Evolutionary conservation across 768 basidiomycete species (phyloP).

Genomic region (Trametes cinnabarina): DNA sequence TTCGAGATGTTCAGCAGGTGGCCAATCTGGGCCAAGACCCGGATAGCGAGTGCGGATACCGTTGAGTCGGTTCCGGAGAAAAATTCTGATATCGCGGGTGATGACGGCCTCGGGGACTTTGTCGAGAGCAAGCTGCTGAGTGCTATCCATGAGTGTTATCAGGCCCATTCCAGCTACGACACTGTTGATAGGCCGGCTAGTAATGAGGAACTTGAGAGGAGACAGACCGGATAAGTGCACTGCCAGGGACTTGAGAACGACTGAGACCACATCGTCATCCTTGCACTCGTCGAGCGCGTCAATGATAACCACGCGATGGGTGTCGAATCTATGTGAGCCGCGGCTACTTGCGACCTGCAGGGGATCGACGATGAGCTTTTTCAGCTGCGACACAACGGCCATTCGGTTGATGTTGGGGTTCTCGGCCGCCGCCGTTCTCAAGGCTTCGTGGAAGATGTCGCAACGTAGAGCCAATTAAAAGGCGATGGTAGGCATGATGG

Average conservation of each 20-base stretch:
- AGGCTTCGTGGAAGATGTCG: neutral
- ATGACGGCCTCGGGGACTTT: neutral
- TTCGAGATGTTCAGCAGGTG: neutral
- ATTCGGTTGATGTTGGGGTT: neutral
- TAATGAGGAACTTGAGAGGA: conserved; percentile 17
- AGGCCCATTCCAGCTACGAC: neutral
- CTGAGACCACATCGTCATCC: conserved; percentile 1
- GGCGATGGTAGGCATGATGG: conserved; percentile 16
- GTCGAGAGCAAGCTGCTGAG: neutral
- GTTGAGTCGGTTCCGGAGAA: neutral
- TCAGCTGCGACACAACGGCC: neutral
- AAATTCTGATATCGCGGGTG: neutral
- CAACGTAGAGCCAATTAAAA: conserved; percentile 2
- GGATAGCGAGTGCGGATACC: neutral
- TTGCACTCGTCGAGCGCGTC: conserved; percentile 23
- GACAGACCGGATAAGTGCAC: neutral
- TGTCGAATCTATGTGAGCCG: neutral
- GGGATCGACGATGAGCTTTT: conserved; percentile 13
- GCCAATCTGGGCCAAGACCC: neutral
- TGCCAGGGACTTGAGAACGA: conserved; percentile 3
- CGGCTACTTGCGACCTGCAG: neutral
- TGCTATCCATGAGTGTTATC: neutral
- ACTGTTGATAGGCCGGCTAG: conserved; percentile 10
- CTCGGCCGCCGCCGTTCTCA: neutral
- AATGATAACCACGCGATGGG: conserved; percentile 7